These are phyloP conservation scores for Aquanectria penicillioides DNA, from an alignment of 2,329 filamentous ascomycete species.

Conservation along the genomic window DNA sequence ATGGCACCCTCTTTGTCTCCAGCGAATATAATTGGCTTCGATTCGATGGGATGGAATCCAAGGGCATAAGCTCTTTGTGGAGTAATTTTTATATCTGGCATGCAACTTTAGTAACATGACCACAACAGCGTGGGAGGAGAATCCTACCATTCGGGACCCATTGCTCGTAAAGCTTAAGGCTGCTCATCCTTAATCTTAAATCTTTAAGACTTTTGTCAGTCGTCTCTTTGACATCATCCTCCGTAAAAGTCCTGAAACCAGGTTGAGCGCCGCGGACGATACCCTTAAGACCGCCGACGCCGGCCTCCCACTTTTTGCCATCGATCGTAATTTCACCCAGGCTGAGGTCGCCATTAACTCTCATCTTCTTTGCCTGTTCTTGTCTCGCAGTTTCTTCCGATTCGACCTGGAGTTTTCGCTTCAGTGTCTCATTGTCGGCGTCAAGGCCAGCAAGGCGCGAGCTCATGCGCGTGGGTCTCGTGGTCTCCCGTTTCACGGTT, in stretches of 20 bases:
- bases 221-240: slow-evolving; percentile 84
- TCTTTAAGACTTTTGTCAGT: slow-evolving; percentile 79
- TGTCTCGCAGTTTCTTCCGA: slow-evolving; percentile 52
- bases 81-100: slow-evolving; percentile 85
- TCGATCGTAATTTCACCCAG: slow-evolving; percentile 83
- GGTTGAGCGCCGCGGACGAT: slow-evolving; percentile 76
- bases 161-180: slow-evolving; percentile 81
- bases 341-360: slow-evolving; percentile 68
- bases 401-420: slow-evolving; percentile 63
- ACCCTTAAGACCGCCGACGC: slow-evolving; percentile 70
- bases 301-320: slow-evolving; percentile 78
- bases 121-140: background rate
- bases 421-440: slow-evolving; percentile 57
- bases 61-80: slow-evolving; percentile 89
- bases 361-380: slow-evolving; percentile 66
- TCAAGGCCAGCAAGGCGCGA: slow-evolving; percentile 66
- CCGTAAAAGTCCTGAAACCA: slow-evolving; percentile 84
- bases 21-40: slow-evolving; percentile 90
- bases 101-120: background rate
- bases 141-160: slow-evolving; percentile 80
- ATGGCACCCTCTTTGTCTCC: slow-evolving; percentile 94
- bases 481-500: slow-evolving; percentile 57
- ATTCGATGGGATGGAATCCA: slow-evolving; percentile 85
- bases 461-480: slow-evolving; percentile 65
- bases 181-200: slow-evolving; percentile 79